Base-by-base conservation (phyloP, 1,139 yeast genomes). In the Yamadazyma mexicana region DNA sequence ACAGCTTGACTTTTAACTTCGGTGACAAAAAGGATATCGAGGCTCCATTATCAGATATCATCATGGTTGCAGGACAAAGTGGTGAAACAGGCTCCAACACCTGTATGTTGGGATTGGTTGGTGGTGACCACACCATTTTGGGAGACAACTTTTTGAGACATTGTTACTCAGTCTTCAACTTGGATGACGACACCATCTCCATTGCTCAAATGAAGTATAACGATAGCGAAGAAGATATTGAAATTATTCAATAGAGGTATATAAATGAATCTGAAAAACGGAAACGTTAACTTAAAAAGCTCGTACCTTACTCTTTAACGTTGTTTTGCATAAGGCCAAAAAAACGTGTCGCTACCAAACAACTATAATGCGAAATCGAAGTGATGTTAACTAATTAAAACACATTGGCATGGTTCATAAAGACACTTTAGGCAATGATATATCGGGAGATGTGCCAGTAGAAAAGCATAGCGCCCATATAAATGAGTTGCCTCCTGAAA, bases 71-170 rank as follows among this genome's bases (percentile, higher is more conserved):
- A 12, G 49, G 52, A 14, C 43, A 43, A 33, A 43, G 44, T 33
- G 38, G 37, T 25, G 20, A 32, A 14, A 39, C 45, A 17, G 49
- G 50, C 26, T 29, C 45, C 20, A 31, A 40, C 15, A 40, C 40
- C 28, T 68, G 73, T 50, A 47, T 49, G 43, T 58, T 67, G 37
- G 72, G 70, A 8, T 42, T 66, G 18, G 65, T 63, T 46, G 9
- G 44, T 12, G 33, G 50, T 17, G 43, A 40, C 24, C 57, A 52
- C 40, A 49, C 62, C 32, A 56, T 67, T 39, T 57, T 87, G 15
- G 96, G 96, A 34, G 95, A 87, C 58, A 75, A 81, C 51, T 66
- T 69, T 49, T 59, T 69, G 47, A 63, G 74, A 47, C 55, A 58
- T 31, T 58, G 61, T 31, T 70, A 69, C 49, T 47, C 65, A 5